These are phyloP conservation scores for Blastocladiella britannica DNA, from an alignment of 192 early-diverging fungal species.

Conservation along the genomic window DNA sequence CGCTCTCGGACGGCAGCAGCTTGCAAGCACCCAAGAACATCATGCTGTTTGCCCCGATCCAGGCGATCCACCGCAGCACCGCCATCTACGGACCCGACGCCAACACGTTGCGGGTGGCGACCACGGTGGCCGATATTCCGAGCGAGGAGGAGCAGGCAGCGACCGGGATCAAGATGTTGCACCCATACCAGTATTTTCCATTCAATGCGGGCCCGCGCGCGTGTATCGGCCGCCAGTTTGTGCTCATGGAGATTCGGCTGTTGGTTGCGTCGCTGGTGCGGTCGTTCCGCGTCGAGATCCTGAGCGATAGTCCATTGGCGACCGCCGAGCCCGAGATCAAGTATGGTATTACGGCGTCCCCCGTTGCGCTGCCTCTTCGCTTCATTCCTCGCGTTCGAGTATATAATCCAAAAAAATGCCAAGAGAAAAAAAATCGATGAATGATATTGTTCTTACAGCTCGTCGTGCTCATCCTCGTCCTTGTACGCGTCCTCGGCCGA, in stretches of 20 bases:
- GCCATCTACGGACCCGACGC: not conserved
- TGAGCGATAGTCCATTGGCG: no score
- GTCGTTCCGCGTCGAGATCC: no score
- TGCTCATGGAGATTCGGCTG: not conserved
- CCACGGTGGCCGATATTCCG: no score
- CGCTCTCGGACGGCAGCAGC: no score
- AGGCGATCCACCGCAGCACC: not conserved
- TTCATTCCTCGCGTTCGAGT: constrained; percentile 2
- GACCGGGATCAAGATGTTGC: no score
- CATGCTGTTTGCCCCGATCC: no score
- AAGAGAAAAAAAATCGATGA: constrained; percentile 5
- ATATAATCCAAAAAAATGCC: constrained; percentile 2
- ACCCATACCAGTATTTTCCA: not conserved
- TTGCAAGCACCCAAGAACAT: no score
- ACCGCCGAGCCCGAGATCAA: no score
- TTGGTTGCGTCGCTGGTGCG: not conserved
- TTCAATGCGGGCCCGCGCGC: not conserved
- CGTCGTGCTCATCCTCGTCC: constrained; percentile 44
- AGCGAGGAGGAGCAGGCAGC: no score
- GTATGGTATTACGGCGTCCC: no score
- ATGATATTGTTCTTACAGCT: constrained; percentile 28
- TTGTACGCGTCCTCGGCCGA: constrained; percentile 19
- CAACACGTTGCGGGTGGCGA: no score
- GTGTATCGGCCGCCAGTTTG: not conserved
- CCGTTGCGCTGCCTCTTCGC: no score